Conservation (phyloP, 441 rosid species). For the Jatropha multifida region DNA sequence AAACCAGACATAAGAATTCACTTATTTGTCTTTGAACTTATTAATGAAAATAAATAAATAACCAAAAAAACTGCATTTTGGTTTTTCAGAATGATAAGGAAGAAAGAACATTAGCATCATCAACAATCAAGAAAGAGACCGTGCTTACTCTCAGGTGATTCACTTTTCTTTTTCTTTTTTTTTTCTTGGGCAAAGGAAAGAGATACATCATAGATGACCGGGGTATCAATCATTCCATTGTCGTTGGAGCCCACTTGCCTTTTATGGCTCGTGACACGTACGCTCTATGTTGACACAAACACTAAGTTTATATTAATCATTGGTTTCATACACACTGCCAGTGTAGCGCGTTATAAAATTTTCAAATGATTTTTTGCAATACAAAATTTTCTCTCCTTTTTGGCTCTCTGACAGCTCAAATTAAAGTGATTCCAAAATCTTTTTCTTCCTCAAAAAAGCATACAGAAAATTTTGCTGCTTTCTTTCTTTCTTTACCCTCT, state of each 20-base stretch:
- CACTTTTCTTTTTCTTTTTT: neutral
- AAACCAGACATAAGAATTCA: too few relatives aligned
- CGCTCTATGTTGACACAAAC: neutral
- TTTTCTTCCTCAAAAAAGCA: slow-evolving; percentile 28
- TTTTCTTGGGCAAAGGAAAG: neutral
- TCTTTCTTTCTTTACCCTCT: neutral
- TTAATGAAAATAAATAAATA: neutral
- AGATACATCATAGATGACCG: neutral
- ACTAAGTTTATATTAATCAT: too few relatives aligned
- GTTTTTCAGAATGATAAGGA: neutral
- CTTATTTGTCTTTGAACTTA: neutral
- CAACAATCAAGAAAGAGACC: neutral
- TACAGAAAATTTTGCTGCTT: slow-evolving; percentile 17
- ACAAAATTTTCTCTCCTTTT: slow-evolving; percentile 18
- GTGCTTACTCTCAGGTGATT: neutral
- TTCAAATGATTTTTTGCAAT: neutral
- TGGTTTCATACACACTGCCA: neutral
- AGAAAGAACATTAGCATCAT: too few relatives aligned
- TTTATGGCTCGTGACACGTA: neutral
- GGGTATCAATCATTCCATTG: slow-evolving; percentile 21
- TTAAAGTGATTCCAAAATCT: slow-evolving; percentile 48
- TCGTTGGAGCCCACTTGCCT: neutral
- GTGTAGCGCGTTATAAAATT: neutral
- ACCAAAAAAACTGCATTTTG: neutral
- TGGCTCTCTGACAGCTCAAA: slow-evolving; percentile 73